These are phyloP conservation scores for Cercophora sp. DNA, from an alignment of 495 filamentous ascomycete species.

Conservation along the genomic window DNA sequence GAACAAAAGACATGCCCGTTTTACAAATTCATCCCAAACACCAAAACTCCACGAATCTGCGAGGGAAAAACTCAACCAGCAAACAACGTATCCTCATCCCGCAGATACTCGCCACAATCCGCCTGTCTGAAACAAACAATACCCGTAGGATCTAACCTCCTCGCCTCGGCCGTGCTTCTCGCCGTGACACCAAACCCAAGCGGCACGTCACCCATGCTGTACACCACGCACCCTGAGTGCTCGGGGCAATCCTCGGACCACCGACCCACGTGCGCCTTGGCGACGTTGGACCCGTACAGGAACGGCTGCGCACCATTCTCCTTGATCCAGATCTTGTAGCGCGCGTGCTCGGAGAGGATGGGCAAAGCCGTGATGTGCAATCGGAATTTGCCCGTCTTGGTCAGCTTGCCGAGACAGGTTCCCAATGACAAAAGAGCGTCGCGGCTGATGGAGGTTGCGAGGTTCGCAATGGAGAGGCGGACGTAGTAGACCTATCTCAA, in stretches of 20 bases:
- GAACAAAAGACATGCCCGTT: too few species aligned
- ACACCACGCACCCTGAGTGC: slow-evolving; percentile 73
- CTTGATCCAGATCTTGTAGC: slow-evolving; percentile 95
- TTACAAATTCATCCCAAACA: too few species aligned
- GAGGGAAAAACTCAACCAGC: slow-evolving; percentile 33
- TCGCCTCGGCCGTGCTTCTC: slow-evolving; percentile 73
- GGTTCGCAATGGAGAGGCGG: slow-evolving; percentile 77
- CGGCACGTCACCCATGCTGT: slow-evolving; percentile 70
- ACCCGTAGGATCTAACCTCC: slow-evolving; percentile 81
- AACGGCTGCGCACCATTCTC: slow-evolving; percentile 94
- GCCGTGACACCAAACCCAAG: slow-evolving; percentile 73
- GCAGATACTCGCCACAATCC: slow-evolving; percentile 87
- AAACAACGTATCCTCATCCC: slow-evolving; percentile 65
- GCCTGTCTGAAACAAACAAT: slow-evolving; percentile 81
- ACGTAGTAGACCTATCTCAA: slow-evolving; percentile 78
- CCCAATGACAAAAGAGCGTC: slow-evolving; percentile 78
- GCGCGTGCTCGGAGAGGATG: slow-evolving; percentile 79
- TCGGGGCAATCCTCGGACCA: slow-evolving; percentile 84
- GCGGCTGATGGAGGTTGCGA: slow-evolving; percentile 79
- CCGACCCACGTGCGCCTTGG: slow-evolving; percentile 87
- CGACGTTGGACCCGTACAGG: slow-evolving; percentile 67
- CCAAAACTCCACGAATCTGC: too few species aligned
- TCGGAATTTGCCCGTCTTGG: slow-evolving; percentile 86
- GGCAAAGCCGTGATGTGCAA: slow-evolving; percentile 80
- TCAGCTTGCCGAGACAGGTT: slow-evolving; percentile 81